Base-by-base conservation (phyloP, 306 rosid species). In the Alnus rubra region DNA sequence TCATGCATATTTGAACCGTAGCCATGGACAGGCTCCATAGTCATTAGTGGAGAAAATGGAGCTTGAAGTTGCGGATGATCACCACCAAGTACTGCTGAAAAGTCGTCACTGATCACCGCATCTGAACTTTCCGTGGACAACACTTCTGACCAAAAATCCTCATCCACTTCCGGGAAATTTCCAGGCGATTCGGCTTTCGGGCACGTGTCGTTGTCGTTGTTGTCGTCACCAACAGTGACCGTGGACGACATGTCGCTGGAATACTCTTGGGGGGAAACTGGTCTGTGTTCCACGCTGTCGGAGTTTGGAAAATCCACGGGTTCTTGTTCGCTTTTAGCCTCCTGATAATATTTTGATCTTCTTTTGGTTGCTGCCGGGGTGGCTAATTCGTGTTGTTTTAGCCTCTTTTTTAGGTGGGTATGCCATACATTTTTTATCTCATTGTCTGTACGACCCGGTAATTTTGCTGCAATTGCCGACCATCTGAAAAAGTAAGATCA, bases 381-480 rank as follows among this genome's bases (percentile, higher is more conserved):
- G 53, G 74, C 69, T 44, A 78, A 67, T 44, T 80, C 70, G 76
- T 79, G 5, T 56, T 84, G 84, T 48, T 73, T 84, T 53, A 91
- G 79, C 80, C 86, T 94, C 85, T 91, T 94, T 82, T 94, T 94
- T 84, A 94, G 80, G 71, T 91, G 97, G 55, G 98, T 92, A 85
- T 94, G 94, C 98, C 98, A 94, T 13, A 94, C 97, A 69, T 94
- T 94, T 79, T 94, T 94, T 8, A 94, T 92, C 60, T 94, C 97
- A 28, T 94, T 94, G 77, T 94, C 98, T 9, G 98, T 92, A 45
- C 98, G 83, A 1, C 98, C 98, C 0, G 97, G 97, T 78, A 94
- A 78, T 67, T 74, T 92, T 0, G 95, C 93, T 19, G 98, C 97
- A 35, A 94, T 94, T 8, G 89, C 85, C 5, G 98, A 94, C 98